A percentile compares a stretch with the other conserved stretches of the same genome.
Conservation (phyloP, 805 yeast genomes). For the Saccharomycopsis fibuligera region DNA sequence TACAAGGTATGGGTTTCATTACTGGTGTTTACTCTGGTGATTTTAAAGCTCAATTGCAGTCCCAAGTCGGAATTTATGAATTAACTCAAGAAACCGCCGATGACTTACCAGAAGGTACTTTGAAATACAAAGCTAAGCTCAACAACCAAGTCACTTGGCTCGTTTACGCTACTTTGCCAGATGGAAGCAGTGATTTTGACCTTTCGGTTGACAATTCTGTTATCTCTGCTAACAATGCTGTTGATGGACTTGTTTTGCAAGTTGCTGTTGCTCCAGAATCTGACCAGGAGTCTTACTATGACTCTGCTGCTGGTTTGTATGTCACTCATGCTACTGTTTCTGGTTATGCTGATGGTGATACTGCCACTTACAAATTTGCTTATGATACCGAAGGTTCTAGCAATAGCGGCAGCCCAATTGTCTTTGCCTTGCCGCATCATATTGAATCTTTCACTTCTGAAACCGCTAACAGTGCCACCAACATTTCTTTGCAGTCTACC, state of each 20-base stretch:
- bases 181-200: slow-evolving; percentile 24
- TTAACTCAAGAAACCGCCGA: slow-evolving; percentile 36
- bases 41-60: slow-evolving; percentile 25
- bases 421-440: slow-evolving; percentile 51
- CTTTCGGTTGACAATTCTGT: slow-evolving; percentile 31
- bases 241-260: slow-evolving; percentile 42
- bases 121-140: slow-evolving; percentile 41
- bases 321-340: slow-evolving; percentile 40
- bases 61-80: slow-evolving; percentile 44
- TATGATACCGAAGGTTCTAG: slow-evolving; percentile 48
- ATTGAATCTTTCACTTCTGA: slow-evolving; percentile 30
- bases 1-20: slow-evolving; percentile 55
- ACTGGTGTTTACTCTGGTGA: slow-evolving; percentile 44
- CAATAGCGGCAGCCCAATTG: slow-evolving; percentile 29
- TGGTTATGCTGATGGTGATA: slow-evolving; percentile 41
- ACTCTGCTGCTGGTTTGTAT: slow-evolving; percentile 67
- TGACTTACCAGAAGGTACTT: slow-evolving; percentile 30
- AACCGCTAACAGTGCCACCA: slow-evolving; percentile 32
- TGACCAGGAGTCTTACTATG: slow-evolving; percentile 33
- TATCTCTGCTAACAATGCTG: slow-evolving; percentile 29
- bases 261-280: slow-evolving; percentile 33
- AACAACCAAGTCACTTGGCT: slow-evolving; percentile 42
- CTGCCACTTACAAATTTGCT: slow-evolving; percentile 41
- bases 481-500: slow-evolving; percentile 37
- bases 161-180: slow-evolving; percentile 35